These are phyloP conservation scores for Candida boleticola DNA, from an alignment of 805 yeast genomes.

Conservation along the genomic window DNA sequence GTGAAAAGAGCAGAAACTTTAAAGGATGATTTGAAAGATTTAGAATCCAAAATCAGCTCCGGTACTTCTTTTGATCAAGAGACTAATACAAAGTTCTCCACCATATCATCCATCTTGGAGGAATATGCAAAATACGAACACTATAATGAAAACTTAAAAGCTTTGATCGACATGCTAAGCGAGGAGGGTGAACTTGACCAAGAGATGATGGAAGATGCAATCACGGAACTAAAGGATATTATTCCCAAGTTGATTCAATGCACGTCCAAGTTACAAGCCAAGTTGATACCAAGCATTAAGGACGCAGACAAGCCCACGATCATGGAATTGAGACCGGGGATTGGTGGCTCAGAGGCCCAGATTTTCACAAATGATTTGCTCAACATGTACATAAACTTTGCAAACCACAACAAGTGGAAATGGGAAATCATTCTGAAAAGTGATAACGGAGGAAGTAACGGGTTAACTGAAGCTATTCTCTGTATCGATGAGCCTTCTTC, in stretches of 20 bases:
- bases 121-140: conserved; percentile 25
- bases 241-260: conserved; percentile 44
- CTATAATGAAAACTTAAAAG: conserved; percentile 23
- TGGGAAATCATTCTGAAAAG: conserved; percentile 56
- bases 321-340: conserved; percentile 88
- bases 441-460: conserved; percentile 58
- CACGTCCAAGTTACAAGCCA: conserved; percentile 48
- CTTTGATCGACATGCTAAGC: conserved; percentile 22
- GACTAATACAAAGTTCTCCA: conserved; percentile 29
- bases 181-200: conserved; percentile 40
- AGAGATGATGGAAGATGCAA: conserved; percentile 54
- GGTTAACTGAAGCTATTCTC: conserved; percentile 74
- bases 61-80: conserved; percentile 30
- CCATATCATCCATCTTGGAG: conserved; percentile 29
- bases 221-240: conserved; percentile 49
- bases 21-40: conserved; percentile 22
- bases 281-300: conserved; percentile 72
- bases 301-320: conserved; percentile 76
- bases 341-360: conserved; percentile 93
- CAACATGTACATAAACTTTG: conserved; percentile 76
- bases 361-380: conserved; percentile 79
- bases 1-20: conserved; percentile 34
- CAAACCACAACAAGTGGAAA: conserved; percentile 66
- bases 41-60: conserved; percentile 23
- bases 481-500: conserved; percentile 73